Base-by-base conservation (phyloP, 2,329 filamentous ascomycete species). In the Emericellopsis atlantica region DNA sequence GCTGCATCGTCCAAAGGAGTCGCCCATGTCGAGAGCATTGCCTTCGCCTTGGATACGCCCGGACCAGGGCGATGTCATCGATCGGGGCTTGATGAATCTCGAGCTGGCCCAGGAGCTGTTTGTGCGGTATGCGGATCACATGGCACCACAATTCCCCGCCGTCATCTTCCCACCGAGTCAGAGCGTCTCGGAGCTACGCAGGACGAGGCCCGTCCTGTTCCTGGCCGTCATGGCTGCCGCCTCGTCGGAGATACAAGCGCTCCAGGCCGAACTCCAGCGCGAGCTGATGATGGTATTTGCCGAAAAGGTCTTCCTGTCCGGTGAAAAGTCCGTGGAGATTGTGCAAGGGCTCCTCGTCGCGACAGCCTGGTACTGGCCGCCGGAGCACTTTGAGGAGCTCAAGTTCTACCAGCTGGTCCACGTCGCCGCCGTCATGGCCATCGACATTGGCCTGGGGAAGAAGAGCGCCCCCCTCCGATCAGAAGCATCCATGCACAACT, bases 341-440 rank as follows among this genome's bases (percentile, higher is more conserved):
- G 76, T 93, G 8, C 88, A 95, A 60, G 76, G 84, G 2, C 64
- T 94, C 33, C 72, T 85, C 43, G 66, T 94, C 4, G 70, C 77
- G 6, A 77, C 81, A n/a, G 73, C 88, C 16, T 94, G 87, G 84
- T 93, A 94, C 57, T 79, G 79, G 56, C 85, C 86, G 14, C 87
- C 87, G 0, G 80, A 90, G 48, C 74, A 84, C 50, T 84, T 84
- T 44, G 85, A 93, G 52, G 83, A 92, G 60, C 76, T 90, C 53
- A 92, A 92, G 55, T 93, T 92, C 57, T 94, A 92, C 61, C 84
- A 90, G 62, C 72, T 92, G 48, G 78, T 87, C 36, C 85, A 94
- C 56, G 77, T 86, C 53, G 82, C 84, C 2, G 81, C 81, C 37
- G 74, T 86, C 49, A 85, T 94, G 79, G 82, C 81, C 22, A 78